Evolutionary conservation across 768 basidiomycete genomes (phyloP).

Genomic region (Cyclocybe cylindracea): DNA sequence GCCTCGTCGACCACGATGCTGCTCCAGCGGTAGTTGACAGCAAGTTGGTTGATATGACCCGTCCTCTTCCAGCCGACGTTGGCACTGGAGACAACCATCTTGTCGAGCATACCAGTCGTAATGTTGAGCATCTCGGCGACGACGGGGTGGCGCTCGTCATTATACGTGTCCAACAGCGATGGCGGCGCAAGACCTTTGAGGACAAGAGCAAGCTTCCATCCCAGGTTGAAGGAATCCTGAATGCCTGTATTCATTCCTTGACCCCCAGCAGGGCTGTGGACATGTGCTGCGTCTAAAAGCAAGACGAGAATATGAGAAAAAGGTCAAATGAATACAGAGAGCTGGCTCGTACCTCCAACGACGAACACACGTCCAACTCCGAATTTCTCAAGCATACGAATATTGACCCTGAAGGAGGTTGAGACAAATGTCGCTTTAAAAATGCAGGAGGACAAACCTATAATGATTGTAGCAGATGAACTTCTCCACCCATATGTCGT

Average conservation of each 20-base stretch:
- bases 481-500: slow-evolving; percentile 25
- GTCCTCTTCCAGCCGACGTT: slow-evolving; percentile 14
- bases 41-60: slow-evolving; percentile 39
- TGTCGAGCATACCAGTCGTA: slow-evolving; percentile 20
- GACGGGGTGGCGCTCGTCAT: slow-evolving; percentile 34
- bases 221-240: slow-evolving; percentile 32
- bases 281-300: slow-evolving; percentile 29
- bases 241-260: slow-evolving; percentile 21
- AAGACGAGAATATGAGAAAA: neutral
- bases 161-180: slow-evolving; percentile 29
- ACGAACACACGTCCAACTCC: slow-evolving; percentile 14
- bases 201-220: slow-evolving; percentile 36
- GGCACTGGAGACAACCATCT: neutral
- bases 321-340: neutral
- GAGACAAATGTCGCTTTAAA: neutral
- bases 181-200: slow-evolving; percentile 23
- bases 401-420: slow-evolving; percentile 8
- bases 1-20: slow-evolving; percentile 44
- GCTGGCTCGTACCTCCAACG: slow-evolving; percentile 17
- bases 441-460: slow-evolving; percentile 15
- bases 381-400: slow-evolving; percentile 18
- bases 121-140: slow-evolving; percentile 34
- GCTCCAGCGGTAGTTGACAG: slow-evolving; percentile 56
- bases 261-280: slow-evolving; percentile 33
- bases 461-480: slow-evolving; percentile 29